phyloP scores from a whole-genome alignment of 2,329 filamentous ascomycete genomes.

The Cryphonectria naterciae region DNA sequence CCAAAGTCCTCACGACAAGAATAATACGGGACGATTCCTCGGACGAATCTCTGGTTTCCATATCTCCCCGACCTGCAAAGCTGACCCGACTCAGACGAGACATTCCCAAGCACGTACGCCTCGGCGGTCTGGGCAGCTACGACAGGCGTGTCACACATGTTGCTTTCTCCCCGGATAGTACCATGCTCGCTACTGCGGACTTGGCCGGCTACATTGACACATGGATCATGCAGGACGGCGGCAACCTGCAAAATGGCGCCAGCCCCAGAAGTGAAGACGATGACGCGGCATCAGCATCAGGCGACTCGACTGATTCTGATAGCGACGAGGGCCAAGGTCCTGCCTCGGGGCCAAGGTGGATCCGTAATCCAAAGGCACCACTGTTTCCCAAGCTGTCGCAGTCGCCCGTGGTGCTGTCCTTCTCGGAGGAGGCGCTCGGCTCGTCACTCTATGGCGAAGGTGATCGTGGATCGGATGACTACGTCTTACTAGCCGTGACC shows the following conservation, averaged over 20 bases:
- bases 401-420: slow-evolving; percentile 69
- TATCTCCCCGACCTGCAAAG: slow-evolving; percentile 48
- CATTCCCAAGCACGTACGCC: slow-evolving; percentile 57
- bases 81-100: slow-evolving; percentile 58
- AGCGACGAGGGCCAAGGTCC: slow-evolving; percentile 39
- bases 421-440: slow-evolving; percentile 56
- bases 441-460: slow-evolving; percentile 32
- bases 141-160: slow-evolving; percentile 74
- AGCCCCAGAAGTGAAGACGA: slow-evolving; percentile 38
- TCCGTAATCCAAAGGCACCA: slow-evolving; percentile 70
- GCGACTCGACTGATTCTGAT: slow-evolving; percentile 35
- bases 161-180: slow-evolving; percentile 80
- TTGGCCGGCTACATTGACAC: slow-evolving; percentile 85
- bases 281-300: slow-evolving; percentile 35
- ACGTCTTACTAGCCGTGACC: slow-evolving; percentile 50
- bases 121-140: slow-evolving; percentile 75
- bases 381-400: slow-evolving; percentile 71
- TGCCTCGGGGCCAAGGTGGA: slow-evolving; percentile 67
- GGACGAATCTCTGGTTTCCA: slow-evolving; percentile 45
- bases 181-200: slow-evolving; percentile 78
- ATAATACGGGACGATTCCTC: slow-evolving; percentile 42
- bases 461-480: slow-evolving; percentile 18
- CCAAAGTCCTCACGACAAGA: slow-evolving; percentile 57
- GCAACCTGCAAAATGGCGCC: slow-evolving; percentile 37
- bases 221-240: slow-evolving; percentile 71